Conservation (phyloP, 2,329 filamentous ascomycete species). For the Gliomastix tumulicola region DNA sequence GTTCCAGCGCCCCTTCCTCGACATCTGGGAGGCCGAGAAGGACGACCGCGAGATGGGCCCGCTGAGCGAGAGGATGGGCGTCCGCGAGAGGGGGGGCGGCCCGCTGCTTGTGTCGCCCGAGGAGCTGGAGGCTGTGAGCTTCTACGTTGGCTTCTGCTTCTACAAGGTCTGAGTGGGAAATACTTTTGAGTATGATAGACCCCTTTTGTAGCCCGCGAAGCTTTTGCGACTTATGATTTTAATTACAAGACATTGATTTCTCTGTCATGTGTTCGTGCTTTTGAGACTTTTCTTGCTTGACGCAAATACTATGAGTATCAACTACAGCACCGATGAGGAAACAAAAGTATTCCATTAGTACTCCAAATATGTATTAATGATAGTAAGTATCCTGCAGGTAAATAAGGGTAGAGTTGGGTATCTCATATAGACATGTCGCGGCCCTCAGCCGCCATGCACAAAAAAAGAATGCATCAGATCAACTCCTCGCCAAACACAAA, state of each 20-base stretch:
- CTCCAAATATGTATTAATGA: no score
- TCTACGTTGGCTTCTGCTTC: constrained; percentile 95
- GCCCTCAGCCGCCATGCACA: constrained; percentile 2
- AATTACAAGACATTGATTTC: background rate
- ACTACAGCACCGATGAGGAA: no score
- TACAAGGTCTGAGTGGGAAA: constrained; percentile 68
- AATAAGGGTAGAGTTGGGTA: constrained; percentile 6
- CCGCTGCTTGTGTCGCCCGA: constrained; percentile 68
- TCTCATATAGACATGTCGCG: no score
- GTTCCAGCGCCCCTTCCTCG: constrained; percentile 84
- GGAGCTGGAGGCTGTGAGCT: constrained; percentile 86
- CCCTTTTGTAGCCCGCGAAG: no score
- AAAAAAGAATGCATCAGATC: background rate
- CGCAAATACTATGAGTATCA: no score
- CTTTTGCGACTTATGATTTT: background rate
- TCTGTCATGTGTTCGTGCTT: no score
- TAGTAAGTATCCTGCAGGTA: no score
- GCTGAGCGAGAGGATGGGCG: constrained; percentile 92
- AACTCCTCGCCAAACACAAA: constrained; percentile 2
- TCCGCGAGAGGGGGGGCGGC: constrained; percentile 63
- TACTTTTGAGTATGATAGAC: background rate
- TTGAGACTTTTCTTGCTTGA: no score
- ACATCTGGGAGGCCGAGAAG: constrained; percentile 90
- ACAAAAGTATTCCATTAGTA: no score
- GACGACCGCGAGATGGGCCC: constrained; percentile 74